Conservation (phyloP, 768 basidiomycete species). For the Tylopilus sp. region DNA sequence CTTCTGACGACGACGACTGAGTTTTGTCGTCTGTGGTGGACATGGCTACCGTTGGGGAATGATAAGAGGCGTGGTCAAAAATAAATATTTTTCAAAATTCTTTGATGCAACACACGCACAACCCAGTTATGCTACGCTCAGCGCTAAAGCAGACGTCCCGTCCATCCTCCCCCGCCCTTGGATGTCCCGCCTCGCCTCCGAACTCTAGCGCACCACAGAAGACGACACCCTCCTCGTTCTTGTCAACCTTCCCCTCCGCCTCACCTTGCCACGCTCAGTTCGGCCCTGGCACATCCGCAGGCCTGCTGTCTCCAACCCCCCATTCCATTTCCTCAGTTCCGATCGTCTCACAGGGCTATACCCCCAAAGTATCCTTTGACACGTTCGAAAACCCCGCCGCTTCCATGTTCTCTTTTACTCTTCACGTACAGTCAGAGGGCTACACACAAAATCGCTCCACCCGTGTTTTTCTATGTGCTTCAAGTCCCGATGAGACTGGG, state of each 20-base stretch:
- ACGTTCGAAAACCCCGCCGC: conserved; percentile 81
- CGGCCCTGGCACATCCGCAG: conserved; percentile 12
- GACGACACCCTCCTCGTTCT: conserved; percentile 19
- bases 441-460: conserved; percentile 75
- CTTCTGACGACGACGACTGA: conserved; percentile 1
- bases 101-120: conserved; percentile 4
- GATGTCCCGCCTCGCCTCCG: conserved; percentile 20
- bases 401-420: conserved; percentile 84
- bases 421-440: conserved; percentile 79
- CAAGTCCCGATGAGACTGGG: conserved; percentile 86
- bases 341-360: conserved; percentile 32
- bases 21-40: conserved; percentile 1
- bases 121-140: conserved; percentile 41
- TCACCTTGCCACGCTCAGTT: conserved; percentile 13
- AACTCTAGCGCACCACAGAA: conserved; percentile 11
- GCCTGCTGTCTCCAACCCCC: conserved; percentile 16
- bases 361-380: conserved; percentile 69
- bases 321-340: conserved; percentile 14
- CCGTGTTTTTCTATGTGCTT: conserved; percentile 86
- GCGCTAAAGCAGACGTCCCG: conserved; percentile 48
- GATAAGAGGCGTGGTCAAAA: background rate
- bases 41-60: conserved; percentile 8
- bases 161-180: conserved; percentile 18
- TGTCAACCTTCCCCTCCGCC: conserved; percentile 20
- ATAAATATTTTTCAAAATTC: conserved; percentile 8